Conservation (phyloP, 768 basidiomycete species). For the Auriscalpium microsporum region DNA sequence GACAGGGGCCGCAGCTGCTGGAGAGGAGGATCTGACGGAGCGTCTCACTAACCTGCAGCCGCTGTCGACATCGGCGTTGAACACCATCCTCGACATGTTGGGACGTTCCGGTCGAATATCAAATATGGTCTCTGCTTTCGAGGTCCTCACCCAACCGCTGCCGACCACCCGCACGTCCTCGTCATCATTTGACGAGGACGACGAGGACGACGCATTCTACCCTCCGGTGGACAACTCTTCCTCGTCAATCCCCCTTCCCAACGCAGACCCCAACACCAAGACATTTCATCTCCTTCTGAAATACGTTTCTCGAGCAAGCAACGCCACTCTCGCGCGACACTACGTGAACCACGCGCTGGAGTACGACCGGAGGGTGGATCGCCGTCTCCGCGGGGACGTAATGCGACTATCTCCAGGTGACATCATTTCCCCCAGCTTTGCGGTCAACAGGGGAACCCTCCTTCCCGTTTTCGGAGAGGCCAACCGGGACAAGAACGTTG, state of each 20-base stretch:
- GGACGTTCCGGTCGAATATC: constrained; percentile 53
- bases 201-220: constrained; percentile 51
- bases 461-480: constrained; percentile 49
- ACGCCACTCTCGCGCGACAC: constrained; percentile 54
- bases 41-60: constrained; percentile 23
- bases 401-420: constrained; percentile 21
- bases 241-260: constrained; percentile 27
- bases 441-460: constrained; percentile 47
- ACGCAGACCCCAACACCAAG: constrained; percentile 55
- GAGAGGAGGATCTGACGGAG: constrained; percentile 28
- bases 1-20: not conserved
- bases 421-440: constrained; percentile 42
- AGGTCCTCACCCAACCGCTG: constrained; percentile 67
- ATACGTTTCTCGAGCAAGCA: constrained; percentile 39
- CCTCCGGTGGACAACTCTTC: constrained; percentile 25
- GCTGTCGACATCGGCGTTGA: constrained; percentile 53
- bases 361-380: constrained; percentile 31
- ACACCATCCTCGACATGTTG: constrained; percentile 64
- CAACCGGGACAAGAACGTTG: constrained; percentile 50
- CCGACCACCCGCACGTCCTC: constrained; percentile 35
- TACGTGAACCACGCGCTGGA: constrained; percentile 48
- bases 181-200: constrained; percentile 54
- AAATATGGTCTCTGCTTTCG: constrained; percentile 67
- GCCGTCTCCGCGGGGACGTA: constrained; percentile 28
- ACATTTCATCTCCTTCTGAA: constrained; percentile 57